Base-by-base conservation (phyloP, 2,329 filamentous ascomycete genomes). In the Cercospora zeae-maydis region DNA sequence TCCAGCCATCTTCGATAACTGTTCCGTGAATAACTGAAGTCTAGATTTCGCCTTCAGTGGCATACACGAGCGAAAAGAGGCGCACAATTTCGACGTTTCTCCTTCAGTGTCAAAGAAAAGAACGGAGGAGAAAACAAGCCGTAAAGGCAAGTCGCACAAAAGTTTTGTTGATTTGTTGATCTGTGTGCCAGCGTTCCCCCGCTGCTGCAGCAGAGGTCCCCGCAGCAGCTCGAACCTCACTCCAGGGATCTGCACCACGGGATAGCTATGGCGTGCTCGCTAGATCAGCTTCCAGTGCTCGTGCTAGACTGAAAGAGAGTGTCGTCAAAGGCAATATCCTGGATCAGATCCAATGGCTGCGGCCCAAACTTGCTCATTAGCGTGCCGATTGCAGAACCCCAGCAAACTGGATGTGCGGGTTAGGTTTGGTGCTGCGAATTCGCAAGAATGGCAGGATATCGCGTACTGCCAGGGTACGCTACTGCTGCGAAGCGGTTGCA, bases 1-100 rank as follows among this genome's bases (percentile, higher is more conserved):
- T 36, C 66, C 72, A 36, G 65, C 65, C 70, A 73, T 74, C 39
- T 71, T 62, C 62, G 64, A 56, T 51, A 69, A 65, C 33, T 72
- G 71, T 68, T 70, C 66, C 65, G 58, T 64, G 33, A 73, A 63
- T 59, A 68, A 67, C 57, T 70, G 53, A 13, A 73, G 59, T 62
- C 71, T 63, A 24, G 67, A 67, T 37, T 58, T 59, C 19, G 68
- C 58, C 49, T 59, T 67, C 49, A 58, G 66, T 45, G 64, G 60
- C 59, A 63, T 64, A 36, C 55, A 53, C 36, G 9, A 36, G n/a
- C 19, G 8, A 34, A 8, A 34, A 34, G 36, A 45, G 21, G 19
- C 10, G 21, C 42, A 27, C 42, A 27, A 27, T 27, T 4, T 13
- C 21, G 21, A 24, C 21, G 11, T 47, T 47, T 27, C 5, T 19